These are phyloP conservation scores for Lenzites betulinus DNA, from an alignment of 768 basidiomycete genomes.

Conservation along the genomic window DNA sequence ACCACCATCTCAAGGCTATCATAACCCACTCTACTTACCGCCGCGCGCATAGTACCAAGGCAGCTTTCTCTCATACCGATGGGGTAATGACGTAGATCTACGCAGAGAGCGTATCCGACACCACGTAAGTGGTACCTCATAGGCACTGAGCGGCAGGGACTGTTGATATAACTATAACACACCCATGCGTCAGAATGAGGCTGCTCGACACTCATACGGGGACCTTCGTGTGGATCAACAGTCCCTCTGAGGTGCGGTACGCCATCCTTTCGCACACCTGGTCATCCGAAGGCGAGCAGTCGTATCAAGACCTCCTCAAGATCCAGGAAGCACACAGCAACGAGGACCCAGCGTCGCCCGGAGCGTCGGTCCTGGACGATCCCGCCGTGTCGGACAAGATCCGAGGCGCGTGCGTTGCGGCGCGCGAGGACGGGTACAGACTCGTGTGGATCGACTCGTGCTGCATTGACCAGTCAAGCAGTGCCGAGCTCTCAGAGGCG, in stretches of 20 bases:
- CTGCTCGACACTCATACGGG: constrained; percentile 2
- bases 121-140: too few relatives aligned
- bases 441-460: neutral
- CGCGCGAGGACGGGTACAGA: neutral
- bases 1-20: too few relatives aligned
- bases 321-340: neutral
- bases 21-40: too few relatives aligned
- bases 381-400: neutral
- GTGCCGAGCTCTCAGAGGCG: neutral
- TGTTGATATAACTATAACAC: too few relatives aligned
- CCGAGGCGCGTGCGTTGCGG: neutral
- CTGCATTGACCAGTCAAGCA: constrained; percentile 2
- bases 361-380: neutral
- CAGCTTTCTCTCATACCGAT: too few relatives aligned
- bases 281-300: constrained; percentile 2
- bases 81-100: too few relatives aligned
- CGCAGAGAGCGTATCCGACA: too few relatives aligned
- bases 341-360: neutral
- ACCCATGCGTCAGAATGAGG: neutral
- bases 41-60: too few relatives aligned
- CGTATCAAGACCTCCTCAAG: constrained; percentile 1
- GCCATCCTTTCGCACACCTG: constrained; percentile 12
- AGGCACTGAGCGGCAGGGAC: too few relatives aligned
- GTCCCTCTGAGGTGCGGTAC: neutral
- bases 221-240: neutral